Conservation (phyloP, 129 eudicot genomes). For the Centella asiatica region DNA sequence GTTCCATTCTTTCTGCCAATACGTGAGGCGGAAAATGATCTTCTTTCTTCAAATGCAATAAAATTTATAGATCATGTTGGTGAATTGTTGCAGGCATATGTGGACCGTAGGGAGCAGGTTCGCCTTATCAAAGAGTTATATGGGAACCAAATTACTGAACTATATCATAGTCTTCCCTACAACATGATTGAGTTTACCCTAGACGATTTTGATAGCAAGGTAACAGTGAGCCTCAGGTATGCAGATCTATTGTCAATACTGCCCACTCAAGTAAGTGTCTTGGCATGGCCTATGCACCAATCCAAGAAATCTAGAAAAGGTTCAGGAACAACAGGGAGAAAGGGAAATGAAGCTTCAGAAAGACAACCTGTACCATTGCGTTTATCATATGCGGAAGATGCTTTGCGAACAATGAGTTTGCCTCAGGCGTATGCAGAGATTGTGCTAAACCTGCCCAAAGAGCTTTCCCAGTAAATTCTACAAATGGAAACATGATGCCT, state of each 20-base stretch:
- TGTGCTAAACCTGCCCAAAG: constrained; percentile 67
- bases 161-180: constrained; percentile 83
- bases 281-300: constrained; percentile 80
- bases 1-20: constrained; percentile 90
- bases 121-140: constrained; percentile 78
- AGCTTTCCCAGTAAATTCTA: constrained; percentile 35
- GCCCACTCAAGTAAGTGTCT: constrained; percentile 70
- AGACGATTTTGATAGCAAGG: constrained; percentile 72
- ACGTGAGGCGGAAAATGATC: constrained; percentile 73
- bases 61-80: constrained; percentile 86
- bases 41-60: constrained; percentile 89
- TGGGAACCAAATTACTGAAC: constrained; percentile 87
- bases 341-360: constrained; percentile 31
- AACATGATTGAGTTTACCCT: constrained; percentile 78
- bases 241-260: constrained; percentile 65
- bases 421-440: constrained; percentile 98
- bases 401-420: constrained; percentile 66
- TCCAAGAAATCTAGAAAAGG: constrained; percentile 27
- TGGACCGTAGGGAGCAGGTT: constrained; percentile 97
- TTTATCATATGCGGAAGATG: constrained; percentile 68
- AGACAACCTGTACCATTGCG: constrained; percentile 58
- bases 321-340: constrained; percentile 22
- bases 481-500: constrained; percentile 13
- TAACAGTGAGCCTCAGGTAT: constrained; percentile 71
- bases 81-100: constrained; percentile 84